Evolutionary conservation across 1,284 basidiomycete species (phyloP), one percentile per base, ranked within the genome.

Genomic region (Pholiota adiposa): DNA sequence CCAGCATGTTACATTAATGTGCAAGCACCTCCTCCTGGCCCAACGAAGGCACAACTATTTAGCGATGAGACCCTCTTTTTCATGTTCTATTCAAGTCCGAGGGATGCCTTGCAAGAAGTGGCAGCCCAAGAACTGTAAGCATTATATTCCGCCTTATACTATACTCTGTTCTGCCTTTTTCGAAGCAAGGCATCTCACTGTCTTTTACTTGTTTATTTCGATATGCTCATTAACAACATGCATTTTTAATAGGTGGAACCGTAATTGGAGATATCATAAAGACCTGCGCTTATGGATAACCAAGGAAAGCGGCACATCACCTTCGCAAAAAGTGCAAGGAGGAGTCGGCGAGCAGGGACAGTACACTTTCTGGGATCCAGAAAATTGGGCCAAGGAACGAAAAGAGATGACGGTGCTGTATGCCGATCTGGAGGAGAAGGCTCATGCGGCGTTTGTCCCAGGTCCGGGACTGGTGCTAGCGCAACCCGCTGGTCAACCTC

Each of bases 191-290:
- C 18, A 19, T 11, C 12, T 21, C 21, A 21, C 41, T 43, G 18
- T 43, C 18, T 43, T 23, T 43, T n/a, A 34, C 11, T 49, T 23
- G 48, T 25, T 46, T 18, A 34, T 19, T 19, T 54, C 31, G 33
- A 36, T 34, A 29, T 40, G 27, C 27, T 44, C 36, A 44, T 65
- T 49, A 59, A 43, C 58, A 56, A 48, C 49, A 48, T 31, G 53
- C 21, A 48, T 51, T 56, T 56, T 56, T 46, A 57, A 41, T 68
- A 96, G 94, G 70, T 97, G 90, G 80, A 94, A 94, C 75, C 90
- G 97, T 66, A 97, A 97, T 77, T 99, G 97, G 97, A 83, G 97
- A 67, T 99, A 93, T 77, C 96, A 98, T 85, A 98, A 96, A 75
- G 94, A 97, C 68, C 82, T 96, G 62, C 89, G 93, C 63, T 80